phyloP scores from a whole-genome alignment of 805 yeast genomes.

The Nakazawaea ishiwadae region DNA sequence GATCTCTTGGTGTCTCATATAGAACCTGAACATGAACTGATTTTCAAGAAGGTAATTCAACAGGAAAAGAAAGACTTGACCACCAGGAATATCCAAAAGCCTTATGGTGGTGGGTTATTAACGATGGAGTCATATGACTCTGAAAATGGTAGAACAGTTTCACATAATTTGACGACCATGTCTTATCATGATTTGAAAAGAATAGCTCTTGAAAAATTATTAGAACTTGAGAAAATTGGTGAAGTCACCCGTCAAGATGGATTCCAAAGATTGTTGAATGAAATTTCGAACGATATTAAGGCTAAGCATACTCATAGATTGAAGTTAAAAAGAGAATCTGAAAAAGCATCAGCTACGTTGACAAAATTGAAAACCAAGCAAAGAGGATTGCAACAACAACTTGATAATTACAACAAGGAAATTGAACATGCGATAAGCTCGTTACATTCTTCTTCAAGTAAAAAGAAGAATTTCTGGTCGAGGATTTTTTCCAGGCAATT shows the following conservation, averaged over 20 bases:
- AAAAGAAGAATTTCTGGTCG: conserved; percentile 33
- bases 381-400: conserved; percentile 37
- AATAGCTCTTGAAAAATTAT: conserved; percentile 64
- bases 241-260: conserved; percentile 60
- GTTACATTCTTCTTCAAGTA: conserved; percentile 41
- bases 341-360: conserved; percentile 36
- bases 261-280: conserved; percentile 75
- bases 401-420: conserved; percentile 41
- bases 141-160: background rate
- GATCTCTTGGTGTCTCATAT: conserved; percentile 69
- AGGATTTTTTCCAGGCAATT: conserved; percentile 68
- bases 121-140: conserved; percentile 3
- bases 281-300: conserved; percentile 76
- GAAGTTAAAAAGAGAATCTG: conserved; percentile 35
- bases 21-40: conserved; percentile 61
- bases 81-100: conserved; percentile 24
- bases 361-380: conserved; percentile 41
- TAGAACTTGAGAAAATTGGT: conserved; percentile 70
- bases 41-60: conserved; percentile 50
- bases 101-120: conserved; percentile 9
- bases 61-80: conserved; percentile 35
- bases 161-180: conserved; percentile 41
- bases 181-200: conserved; percentile 76
- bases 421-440: conserved; percentile 38
- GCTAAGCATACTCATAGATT: conserved; percentile 39